phyloP scores from a whole-genome alignment of 1,284 basidiomycete genomes.

The Bjerkandera adusta region DNA sequence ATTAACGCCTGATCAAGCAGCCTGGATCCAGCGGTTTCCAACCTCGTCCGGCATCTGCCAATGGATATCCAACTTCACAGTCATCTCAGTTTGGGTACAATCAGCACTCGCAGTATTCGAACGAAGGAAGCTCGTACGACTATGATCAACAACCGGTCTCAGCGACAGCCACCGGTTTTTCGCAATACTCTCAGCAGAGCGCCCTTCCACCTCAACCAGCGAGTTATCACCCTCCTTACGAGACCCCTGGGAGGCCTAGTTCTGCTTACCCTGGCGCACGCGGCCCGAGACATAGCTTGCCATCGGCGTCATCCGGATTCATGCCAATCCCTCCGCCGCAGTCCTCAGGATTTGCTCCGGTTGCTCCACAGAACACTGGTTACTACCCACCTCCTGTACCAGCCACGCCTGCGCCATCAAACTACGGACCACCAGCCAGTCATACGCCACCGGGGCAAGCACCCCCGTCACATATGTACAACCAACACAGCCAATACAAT shows the following conservation, averaged over 20 bases:
- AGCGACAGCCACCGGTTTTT: conserved; percentile 30
- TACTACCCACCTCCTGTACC: conserved; percentile 9
- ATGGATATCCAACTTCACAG: conserved; percentile 29
- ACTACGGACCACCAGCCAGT: background rate
- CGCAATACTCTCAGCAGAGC: background rate
- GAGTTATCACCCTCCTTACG: conserved; percentile 54
- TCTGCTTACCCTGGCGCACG: conserved; percentile 21
- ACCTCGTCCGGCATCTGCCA: too few species aligned
- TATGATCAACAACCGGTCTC: conserved; percentile 34
- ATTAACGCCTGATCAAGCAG: conserved; percentile 33
- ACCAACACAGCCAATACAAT: background rate
- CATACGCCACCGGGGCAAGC: conserved; percentile 1
- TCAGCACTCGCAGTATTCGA: conserved; percentile 21
- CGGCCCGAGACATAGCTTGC: conserved; percentile 65
- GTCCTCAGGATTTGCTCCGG: conserved; percentile 30
- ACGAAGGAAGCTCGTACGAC: conserved; percentile 19
- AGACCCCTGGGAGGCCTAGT: conserved; percentile 36
- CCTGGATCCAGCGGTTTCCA: conserved; percentile 22
- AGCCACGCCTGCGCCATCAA: conserved; percentile 5
- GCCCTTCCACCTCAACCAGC: background rate
- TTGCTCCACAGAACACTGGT: conserved; percentile 18
- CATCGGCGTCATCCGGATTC: conserved; percentile 68
- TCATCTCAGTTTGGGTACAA: conserved; percentile 5
- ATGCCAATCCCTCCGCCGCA: conserved; percentile 34
- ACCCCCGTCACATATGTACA: conserved; percentile 7